These are phyloP conservation scores for Cicer arietinum DNA, from an alignment of 306 rosid genomes.

Conservation along the genomic window DNA sequence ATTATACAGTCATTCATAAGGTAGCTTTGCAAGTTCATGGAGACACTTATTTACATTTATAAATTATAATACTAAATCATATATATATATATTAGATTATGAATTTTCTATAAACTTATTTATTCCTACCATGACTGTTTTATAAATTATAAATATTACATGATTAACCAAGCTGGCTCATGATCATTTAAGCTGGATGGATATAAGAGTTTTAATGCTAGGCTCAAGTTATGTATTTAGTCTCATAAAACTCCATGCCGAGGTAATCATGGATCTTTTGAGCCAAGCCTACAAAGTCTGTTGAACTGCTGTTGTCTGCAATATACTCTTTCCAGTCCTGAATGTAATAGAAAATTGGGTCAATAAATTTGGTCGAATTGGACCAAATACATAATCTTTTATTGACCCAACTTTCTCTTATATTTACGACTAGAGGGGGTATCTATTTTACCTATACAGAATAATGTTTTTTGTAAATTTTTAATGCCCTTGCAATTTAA, in stretches of 20 bases:
- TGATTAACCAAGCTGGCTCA: conserved; percentile 18
- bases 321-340: too few species aligned
- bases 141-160: neutral
- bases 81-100: neutral
- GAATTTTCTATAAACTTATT: neutral
- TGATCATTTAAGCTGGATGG: conserved; percentile 22
- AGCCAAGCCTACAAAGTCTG: neutral
- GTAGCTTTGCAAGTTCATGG: conserved; percentile 30
- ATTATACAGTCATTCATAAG: conserved; percentile 10
- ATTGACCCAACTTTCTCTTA: too few species aligned
- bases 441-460: neutral
- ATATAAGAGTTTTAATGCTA: conserved; percentile 6
- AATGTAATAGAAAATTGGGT: too few species aligned
- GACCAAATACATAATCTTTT: too few species aligned
- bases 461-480: conserved; percentile 1
- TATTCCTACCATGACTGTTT: neutral
- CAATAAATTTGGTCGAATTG: too few species aligned
- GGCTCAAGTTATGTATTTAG: neutral
- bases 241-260: conserved; percentile 13
- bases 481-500: neutral
- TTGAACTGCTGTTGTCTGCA: neutral
- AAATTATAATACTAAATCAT: conserved; percentile 15
- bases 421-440: neutral
- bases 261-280: neutral
- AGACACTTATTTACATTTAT: conserved; percentile 22